phyloP scores from a whole-genome alignment of 2,329 filamentous ascomycete species.

The Aspergillus spinulosporus region DNA sequence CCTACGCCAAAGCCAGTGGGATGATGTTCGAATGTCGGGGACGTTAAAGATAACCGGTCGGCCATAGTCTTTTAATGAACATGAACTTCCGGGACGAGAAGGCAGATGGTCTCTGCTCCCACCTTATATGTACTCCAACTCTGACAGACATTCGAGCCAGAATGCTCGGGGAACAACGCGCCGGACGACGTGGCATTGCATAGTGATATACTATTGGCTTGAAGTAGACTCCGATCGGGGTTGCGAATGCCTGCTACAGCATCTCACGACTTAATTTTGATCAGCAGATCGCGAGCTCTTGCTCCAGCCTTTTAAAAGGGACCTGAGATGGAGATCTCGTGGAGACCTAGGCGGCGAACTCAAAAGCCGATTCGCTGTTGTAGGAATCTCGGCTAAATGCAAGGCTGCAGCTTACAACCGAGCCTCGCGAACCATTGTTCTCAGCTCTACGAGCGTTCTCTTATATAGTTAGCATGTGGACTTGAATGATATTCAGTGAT shows the following conservation, averaged over 20 bases:
- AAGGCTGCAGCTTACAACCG: not conserved
- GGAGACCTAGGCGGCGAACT: not conserved
- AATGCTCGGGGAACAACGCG: not conserved
- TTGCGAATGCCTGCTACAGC: not conserved
- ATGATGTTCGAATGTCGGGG: constrained; percentile 8
- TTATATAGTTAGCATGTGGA: no score
- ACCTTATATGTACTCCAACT: not conserved
- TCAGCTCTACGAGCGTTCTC: no score
- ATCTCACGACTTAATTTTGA: not conserved
- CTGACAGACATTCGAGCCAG: not conserved
- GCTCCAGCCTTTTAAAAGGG: not conserved
- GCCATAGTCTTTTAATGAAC: not conserved
- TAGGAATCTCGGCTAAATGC: not conserved
- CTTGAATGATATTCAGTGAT: no score
- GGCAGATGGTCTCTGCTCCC: not conserved
- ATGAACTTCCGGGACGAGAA: not conserved
- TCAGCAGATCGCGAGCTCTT: not conserved
- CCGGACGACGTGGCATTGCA: not conserved
- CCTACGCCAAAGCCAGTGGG: constrained; percentile 27
- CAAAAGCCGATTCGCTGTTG: not conserved
- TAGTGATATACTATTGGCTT: not conserved
- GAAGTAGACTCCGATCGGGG: not conserved
- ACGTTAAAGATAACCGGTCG: not conserved
- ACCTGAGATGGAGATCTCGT: not conserved
- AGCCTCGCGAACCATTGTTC: no score